Conservation (phyloP, 352 stramenopile species). For the Phytophthora europaea region DNA sequence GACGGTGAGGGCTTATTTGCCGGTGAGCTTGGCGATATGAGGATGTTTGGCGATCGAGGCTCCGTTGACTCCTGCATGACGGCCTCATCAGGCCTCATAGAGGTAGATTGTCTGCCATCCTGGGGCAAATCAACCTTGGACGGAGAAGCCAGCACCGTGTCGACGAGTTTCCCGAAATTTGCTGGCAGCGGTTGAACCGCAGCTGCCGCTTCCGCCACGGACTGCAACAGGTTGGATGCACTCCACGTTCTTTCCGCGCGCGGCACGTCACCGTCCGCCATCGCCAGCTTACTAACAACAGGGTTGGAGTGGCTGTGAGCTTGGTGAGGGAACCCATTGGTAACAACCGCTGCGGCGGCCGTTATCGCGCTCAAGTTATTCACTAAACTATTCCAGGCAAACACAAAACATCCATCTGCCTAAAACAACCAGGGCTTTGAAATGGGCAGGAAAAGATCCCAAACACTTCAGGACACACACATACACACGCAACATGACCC, state of each 20-base stretch:
- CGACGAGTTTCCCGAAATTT: constrained; percentile 21
- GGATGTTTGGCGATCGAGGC: background rate
- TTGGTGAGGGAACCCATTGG: background rate
- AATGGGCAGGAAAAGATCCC: background rate
- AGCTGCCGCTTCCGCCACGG: constrained; percentile 12
- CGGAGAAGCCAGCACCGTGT: background rate
- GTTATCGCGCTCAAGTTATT: constrained; percentile 13
- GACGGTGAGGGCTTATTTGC: constrained; percentile 4
- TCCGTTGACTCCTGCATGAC: background rate
- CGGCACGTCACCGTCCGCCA: constrained; percentile 22
- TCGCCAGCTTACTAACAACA: background rate
- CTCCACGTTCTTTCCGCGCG: constrained; percentile 20
- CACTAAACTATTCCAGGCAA: constrained; percentile 6
- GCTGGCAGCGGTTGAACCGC: constrained; percentile 12
- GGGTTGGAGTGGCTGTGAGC: background rate
- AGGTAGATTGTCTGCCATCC: background rate
- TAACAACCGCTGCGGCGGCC: background rate
- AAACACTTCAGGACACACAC: background rate
- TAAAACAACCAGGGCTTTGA: background rate
- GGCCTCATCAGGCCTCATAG: background rate
- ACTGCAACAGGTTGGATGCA: constrained; percentile 17
- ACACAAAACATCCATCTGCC: background rate
- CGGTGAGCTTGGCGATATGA: background rate
- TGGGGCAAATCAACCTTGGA: background rate
- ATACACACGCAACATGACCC: background rate